Conservation (phyloP, 495 filamentous ascomycete genomes). For the Penicillium canescens region DNA sequence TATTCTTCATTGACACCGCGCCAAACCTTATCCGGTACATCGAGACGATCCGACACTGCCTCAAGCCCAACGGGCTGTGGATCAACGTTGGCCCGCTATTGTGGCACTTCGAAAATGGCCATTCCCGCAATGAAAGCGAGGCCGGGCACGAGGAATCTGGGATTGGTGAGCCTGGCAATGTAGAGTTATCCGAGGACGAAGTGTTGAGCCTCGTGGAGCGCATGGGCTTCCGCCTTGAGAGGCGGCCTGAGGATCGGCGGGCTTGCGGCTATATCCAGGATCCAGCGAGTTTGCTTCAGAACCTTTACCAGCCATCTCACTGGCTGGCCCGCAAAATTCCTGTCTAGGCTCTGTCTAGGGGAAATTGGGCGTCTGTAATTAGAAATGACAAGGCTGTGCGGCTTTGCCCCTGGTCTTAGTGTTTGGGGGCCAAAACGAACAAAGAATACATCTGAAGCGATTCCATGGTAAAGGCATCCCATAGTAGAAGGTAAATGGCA, state of each 20-base stretch:
- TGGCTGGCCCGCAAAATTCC: slow-evolving; percentile 80
- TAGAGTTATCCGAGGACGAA: slow-evolving; percentile 88
- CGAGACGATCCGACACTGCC: slow-evolving; percentile 73
- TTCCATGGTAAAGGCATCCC: no score
- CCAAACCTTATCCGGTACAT: slow-evolving; percentile 89
- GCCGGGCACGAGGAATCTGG: slow-evolving; percentile 35
- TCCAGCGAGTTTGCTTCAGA: slow-evolving; percentile 78
- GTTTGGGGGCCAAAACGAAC: slow-evolving; percentile 8
- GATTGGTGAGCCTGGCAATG: slow-evolving; percentile 76
- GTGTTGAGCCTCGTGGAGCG: slow-evolving; percentile 72
- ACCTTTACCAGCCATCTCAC: slow-evolving; percentile 70
- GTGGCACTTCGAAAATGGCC: slow-evolving; percentile 77
- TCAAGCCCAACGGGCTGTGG: slow-evolving; percentile 78
- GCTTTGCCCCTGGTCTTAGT: not conserved
- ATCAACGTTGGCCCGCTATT: slow-evolving; percentile 88
- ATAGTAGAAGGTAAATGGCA: no score
- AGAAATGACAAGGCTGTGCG: slow-evolving; percentile 4
- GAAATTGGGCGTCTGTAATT: slow-evolving; percentile 1
- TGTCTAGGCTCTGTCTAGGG: not conserved
- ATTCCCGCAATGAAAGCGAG: slow-evolving; percentile 36
- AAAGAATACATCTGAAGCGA: not conserved
- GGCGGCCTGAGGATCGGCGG: slow-evolving; percentile 46
- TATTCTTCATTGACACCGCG: slow-evolving; percentile 97
- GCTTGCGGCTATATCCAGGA: slow-evolving; percentile 83
- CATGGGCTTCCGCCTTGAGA: slow-evolving; percentile 75